These are phyloP conservation scores for Clavispora carvajalis DNA, from an alignment of 805 yeast genomes.

Conservation along the genomic window DNA sequence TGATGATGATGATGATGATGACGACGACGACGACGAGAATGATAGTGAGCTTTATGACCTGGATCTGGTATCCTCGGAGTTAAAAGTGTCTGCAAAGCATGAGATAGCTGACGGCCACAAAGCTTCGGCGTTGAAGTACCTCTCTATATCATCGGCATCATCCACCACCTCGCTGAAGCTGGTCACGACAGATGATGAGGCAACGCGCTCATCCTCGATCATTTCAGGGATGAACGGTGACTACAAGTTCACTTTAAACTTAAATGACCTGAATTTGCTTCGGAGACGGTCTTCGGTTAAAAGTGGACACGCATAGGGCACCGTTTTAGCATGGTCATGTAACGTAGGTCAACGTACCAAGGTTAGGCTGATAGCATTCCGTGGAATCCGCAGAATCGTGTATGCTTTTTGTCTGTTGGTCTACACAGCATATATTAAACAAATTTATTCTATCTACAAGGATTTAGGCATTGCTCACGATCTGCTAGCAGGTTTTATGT, in stretches of 20 bases:
- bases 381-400: too few relatives aligned
- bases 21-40: constrained; percentile 9
- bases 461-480: not conserved
- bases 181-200: constrained; percentile 21
- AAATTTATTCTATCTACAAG: not conserved
- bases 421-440: not conserved
- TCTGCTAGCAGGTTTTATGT: constrained; percentile 35
- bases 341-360: too few relatives aligned
- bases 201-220: constrained; percentile 35
- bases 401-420: too few relatives aligned
- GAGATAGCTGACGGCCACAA: constrained; percentile 21
- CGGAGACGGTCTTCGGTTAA: constrained; percentile 40
- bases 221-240: constrained; percentile 37
- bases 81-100: constrained; percentile 15
- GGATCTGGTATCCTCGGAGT: constrained; percentile 5
- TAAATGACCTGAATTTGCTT: constrained; percentile 60
- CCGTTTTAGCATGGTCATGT: too few relatives aligned
- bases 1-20: constrained; percentile 11
- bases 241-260: constrained; percentile 50
- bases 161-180: constrained; percentile 15
- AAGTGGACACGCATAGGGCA: constrained; percentile 6
- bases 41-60: constrained; percentile 8
- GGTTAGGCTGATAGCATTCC: too few relatives aligned
- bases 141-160: constrained; percentile 15
- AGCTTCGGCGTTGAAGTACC: constrained; percentile 19